Base-by-base conservation (phyloP, 352 stramenopile species). In the Globisporangium viniferum region DNA sequence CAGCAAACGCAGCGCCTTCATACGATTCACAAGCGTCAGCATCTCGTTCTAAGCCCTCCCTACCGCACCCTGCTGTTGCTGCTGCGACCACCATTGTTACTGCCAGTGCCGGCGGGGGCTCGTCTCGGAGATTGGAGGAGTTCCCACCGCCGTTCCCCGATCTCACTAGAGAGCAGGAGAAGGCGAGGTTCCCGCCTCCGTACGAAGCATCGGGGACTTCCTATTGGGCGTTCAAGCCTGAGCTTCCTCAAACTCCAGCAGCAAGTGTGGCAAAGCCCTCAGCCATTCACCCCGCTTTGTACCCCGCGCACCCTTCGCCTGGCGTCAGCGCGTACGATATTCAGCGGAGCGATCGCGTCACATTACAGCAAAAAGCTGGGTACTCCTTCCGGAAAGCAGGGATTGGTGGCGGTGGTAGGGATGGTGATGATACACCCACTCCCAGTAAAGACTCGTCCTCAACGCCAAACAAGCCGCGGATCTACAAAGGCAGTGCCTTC, bases 261-360 rank as follows among this genome's bases (percentile, higher is more conserved):
- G 15, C 20, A 59, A 64, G 59, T 56, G 18, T 59, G 5, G 10
- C 49, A 15, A 48, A 62, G 44, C 22, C 31, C 36, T 41, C 48
- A 39, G n/a, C 22, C 24, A 75, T 53, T 8, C 41, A 69, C 9
- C 67, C 70, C 9, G 35, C n/a, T 71, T 59, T 15, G 29, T 66
- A n/a, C 22, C 48, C 46, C 3, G 36, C 15, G 24, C 58, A 70
- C 2, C 70, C 66, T 1, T 70, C 58, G 4, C 56, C 65, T 71
- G 79, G 80, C 27, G 80, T 88, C n/a, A 77, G 82, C 3, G 66
- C 68, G 56, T 91, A 91, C 55, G 73, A 91, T 56, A 62, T 88
- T 15, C 44, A 73, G 7, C 71, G 75, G 2, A 75, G 79, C n/a
- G 77, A 89, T 6, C 78, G 62, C 24, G 62, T 80, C n/a, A 86